Conservation (phyloP, 2,329 filamentous ascomycete species). For the Volutella citrinella region DNA sequence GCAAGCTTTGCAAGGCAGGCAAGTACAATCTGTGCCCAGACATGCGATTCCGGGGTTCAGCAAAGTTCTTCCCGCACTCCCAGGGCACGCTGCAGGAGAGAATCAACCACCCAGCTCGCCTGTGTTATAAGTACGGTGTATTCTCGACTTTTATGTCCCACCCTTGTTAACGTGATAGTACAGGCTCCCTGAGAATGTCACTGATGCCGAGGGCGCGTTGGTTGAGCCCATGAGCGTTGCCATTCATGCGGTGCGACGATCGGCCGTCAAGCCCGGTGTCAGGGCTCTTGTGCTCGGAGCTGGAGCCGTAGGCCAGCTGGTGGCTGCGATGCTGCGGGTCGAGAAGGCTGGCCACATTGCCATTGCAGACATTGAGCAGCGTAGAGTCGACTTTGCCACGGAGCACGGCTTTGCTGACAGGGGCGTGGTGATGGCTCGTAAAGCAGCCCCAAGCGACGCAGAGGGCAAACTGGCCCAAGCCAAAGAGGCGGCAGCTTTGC, state of each 20-base stretch:
- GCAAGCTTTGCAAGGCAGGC: slow-evolving; percentile 54
- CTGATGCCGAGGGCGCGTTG: no score
- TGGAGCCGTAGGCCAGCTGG: slow-evolving; percentile 82
- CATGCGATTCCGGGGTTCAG: slow-evolving; percentile 57
- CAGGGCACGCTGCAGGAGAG: slow-evolving; percentile 56
- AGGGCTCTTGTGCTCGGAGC: slow-evolving; percentile 83
- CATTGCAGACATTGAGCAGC: slow-evolving; percentile 17
- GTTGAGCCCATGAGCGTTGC: slow-evolving; percentile 85
- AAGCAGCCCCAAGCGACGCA: slow-evolving; percentile 2
- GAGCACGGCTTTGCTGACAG: slow-evolving; percentile 8
- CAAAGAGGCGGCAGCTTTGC: slow-evolving; percentile 10
- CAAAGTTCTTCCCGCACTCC: slow-evolving; percentile 55
- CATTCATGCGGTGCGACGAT: slow-evolving; percentile 78
- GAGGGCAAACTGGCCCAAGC: slow-evolving; percentile 1
- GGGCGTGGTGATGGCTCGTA: not conserved
- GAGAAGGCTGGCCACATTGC: slow-evolving; percentile 66
- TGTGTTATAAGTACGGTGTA: no score
- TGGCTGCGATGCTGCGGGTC: slow-evolving; percentile 76
- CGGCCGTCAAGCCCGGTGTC: slow-evolving; percentile 67
- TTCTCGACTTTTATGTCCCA: no score
- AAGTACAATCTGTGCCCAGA: slow-evolving; percentile 60
- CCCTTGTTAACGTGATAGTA: no score
- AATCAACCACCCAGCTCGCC: slow-evolving; percentile 58
- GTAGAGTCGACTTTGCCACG: slow-evolving; percentile 17
- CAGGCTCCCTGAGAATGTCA: no score